Evolutionary conservation across 2,329 filamentous ascomycete genomes (phyloP).

Genomic region (Orbilia ellipsospora): DNA sequence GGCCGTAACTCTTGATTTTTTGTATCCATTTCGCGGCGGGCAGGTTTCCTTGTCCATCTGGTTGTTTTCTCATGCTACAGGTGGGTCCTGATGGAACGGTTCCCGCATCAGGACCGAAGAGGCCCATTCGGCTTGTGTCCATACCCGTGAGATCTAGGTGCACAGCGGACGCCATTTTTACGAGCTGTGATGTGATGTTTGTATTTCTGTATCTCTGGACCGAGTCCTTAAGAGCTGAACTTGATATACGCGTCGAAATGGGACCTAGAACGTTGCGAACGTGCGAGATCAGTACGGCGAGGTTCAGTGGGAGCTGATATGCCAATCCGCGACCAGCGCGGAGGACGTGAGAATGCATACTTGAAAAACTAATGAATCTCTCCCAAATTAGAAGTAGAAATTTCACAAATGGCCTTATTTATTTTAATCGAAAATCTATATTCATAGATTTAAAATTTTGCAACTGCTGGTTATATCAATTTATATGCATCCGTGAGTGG

Average conservation of each 20-base stretch:
- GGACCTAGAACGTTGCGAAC: constrained; percentile 22
- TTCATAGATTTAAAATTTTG: constrained; percentile 3
- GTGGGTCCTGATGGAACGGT: constrained; percentile 18
- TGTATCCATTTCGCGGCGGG: constrained; percentile 31
- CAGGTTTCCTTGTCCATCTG: constrained; percentile 11
- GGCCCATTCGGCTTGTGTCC: constrained; percentile 26
- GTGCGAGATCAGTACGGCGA: constrained; percentile 41
- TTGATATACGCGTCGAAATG: not conserved
- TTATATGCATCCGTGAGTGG: constrained; percentile 5
- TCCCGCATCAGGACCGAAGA: not conserved
- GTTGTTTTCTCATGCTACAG: constrained; percentile 24
- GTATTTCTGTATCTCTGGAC: constrained; percentile 6
- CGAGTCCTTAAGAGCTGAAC: not conserved
- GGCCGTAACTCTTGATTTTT: constrained; percentile 59
- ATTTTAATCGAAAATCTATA: not conserved
- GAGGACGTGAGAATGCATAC: constrained; percentile 39
- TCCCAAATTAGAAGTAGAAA: not conserved
- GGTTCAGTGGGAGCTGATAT: constrained; percentile 13
- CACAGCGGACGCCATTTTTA: constrained; percentile 45
- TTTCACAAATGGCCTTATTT: no score
- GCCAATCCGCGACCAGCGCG: constrained; percentile 25
- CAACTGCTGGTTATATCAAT: constrained; percentile 28
- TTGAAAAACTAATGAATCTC: constrained; percentile 1
- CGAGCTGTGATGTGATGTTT: constrained; percentile 17
- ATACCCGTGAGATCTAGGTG: constrained; percentile 36